Conservation (phyloP, 2,329 filamentous ascomycete genomes). For the Zopfia rhizophila region DNA sequence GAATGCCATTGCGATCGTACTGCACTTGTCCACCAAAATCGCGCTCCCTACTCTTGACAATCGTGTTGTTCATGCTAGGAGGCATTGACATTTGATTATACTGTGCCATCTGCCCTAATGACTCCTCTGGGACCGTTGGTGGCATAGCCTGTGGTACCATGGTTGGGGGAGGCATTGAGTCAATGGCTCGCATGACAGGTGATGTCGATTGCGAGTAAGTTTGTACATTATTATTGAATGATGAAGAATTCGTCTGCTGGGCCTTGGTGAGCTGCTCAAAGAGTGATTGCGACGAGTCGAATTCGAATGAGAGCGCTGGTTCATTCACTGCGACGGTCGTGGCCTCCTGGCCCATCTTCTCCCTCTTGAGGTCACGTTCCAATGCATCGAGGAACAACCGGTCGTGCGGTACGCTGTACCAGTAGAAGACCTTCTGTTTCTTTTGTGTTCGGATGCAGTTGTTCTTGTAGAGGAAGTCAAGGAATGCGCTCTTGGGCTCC, state of each 20-base stretch:
- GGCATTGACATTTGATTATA: conserved; percentile 79
- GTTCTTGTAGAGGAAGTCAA: conserved; percentile 99
- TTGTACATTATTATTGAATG: conserved; percentile 79
- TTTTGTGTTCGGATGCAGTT: conserved; percentile 99
- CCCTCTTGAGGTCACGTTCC: conserved; percentile 96
- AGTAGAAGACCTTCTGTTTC: conserved; percentile 99
- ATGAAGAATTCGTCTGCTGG: conserved; percentile 97
- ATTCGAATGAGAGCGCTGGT: conserved; percentile 97
- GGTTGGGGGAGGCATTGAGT: conserved; percentile 91
- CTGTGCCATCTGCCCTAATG: conserved; percentile 71
- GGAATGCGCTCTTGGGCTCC: conserved; percentile 97
- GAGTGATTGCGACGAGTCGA: conserved; percentile 97
- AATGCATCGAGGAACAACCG: conserved; percentile 96
- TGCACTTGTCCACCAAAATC: conserved; percentile 79
- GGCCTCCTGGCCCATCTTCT: conserved; percentile 99
- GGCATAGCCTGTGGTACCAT: conserved; percentile 74
- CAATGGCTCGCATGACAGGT: conserved; percentile 88
- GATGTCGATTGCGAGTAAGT: conserved; percentile 83
- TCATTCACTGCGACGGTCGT: conserved; percentile 97
- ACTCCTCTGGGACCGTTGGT: conserved; percentile 67
- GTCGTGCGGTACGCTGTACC: conserved; percentile 99
- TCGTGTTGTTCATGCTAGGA: conserved; percentile 74
- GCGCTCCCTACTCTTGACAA: conserved; percentile 85
- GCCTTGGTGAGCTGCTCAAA: conserved; percentile 99
- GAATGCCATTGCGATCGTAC: conserved; percentile 92